Percentiles rank a stretch among this genome's conserved stretches.
phyloP scores from a whole-genome alignment of 2,329 filamentous ascomycete species.

The Xylaria polymorpha region DNA sequence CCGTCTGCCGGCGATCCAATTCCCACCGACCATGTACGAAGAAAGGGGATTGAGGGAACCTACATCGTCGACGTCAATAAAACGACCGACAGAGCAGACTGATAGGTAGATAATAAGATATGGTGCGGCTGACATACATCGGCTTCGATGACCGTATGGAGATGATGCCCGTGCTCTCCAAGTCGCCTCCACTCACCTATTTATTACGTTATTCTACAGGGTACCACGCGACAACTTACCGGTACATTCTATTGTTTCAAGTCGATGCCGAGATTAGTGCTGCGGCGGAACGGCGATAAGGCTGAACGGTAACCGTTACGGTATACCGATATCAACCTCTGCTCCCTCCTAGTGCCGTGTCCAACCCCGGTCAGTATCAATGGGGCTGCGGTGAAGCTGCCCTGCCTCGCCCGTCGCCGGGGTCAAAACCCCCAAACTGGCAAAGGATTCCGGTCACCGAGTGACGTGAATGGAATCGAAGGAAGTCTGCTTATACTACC shows the following conservation, averaged over 20 bases:
- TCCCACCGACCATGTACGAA: too few relatives aligned
- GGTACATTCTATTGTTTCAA: not conserved
- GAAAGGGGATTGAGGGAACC: not conserved
- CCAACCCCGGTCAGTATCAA: not conserved
- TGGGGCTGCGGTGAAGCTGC: constrained; percentile 7
- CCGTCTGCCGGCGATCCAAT: not conserved
- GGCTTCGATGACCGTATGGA: constrained; percentile 2
- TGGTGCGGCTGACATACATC: constrained; percentile 9
- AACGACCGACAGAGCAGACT: not conserved
- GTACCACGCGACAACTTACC: not conserved
- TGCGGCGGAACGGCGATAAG: constrained; percentile 23
- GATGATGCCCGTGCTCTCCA: not conserved
- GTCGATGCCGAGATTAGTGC: constrained; percentile 23
- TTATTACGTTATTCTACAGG: not conserved
- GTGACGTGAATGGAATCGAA: not conserved
- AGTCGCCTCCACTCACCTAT: not conserved
- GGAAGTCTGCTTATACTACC: not conserved
- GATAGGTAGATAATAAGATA: not conserved
- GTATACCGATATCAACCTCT: too few relatives aligned
- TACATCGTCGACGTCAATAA: too few relatives aligned
- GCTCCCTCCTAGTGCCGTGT: not conserved
- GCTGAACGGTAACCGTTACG: constrained; percentile 20
- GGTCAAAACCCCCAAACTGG: not conserved
- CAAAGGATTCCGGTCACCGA: constrained; percentile 1
- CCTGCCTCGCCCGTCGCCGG: constrained; percentile 1